phyloP scores from a whole-genome alignment of 768 basidiomycete genomes.

The Naganishia antarctica region DNA sequence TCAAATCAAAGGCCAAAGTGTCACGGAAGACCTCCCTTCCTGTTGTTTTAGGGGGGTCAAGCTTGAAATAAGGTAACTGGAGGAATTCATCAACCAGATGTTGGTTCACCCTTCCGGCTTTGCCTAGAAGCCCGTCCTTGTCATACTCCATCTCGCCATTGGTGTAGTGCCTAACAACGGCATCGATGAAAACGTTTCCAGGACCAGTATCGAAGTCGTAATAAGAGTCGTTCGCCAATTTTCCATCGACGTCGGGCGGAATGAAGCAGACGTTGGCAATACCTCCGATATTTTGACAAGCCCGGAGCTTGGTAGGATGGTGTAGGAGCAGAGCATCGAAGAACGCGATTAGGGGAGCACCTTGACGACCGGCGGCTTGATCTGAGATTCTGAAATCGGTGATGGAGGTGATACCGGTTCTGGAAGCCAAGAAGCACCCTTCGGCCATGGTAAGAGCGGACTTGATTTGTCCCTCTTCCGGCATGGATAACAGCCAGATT shows the following conservation, averaged over 20 bases:
- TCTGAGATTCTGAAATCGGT: slow-evolving; percentile 37
- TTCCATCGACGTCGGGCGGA: slow-evolving; percentile 26
- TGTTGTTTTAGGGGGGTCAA: slow-evolving; percentile 35
- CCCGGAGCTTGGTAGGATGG: slow-evolving; percentile 34
- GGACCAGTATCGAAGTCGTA: slow-evolving; percentile 39
- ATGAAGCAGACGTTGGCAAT: slow-evolving; percentile 38
- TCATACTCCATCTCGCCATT: slow-evolving; percentile 34
- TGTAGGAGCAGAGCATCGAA: slow-evolving; percentile 36
- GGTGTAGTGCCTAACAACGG: slow-evolving; percentile 33
- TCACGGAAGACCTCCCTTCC: slow-evolving; percentile 34
- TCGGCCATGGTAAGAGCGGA: slow-evolving; percentile 35
- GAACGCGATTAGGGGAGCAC: slow-evolving; percentile 35
- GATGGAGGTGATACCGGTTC: slow-evolving; percentile 32
- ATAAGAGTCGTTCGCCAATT: slow-evolving; percentile 25
- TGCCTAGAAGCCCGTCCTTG: slow-evolving; percentile 34
- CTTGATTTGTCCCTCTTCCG: slow-evolving; percentile 33
- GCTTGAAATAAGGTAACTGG: slow-evolving; percentile 29
- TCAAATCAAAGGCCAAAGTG: slow-evolving; percentile 32
- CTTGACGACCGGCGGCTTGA: slow-evolving; percentile 31
- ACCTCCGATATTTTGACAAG: slow-evolving; percentile 38
- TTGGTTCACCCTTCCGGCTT: slow-evolving; percentile 33
- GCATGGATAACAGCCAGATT: slow-evolving; percentile 37
- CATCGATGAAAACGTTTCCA: slow-evolving; percentile 39
- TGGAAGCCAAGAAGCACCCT: slow-evolving; percentile 29
- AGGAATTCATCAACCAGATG: slow-evolving; percentile 35